Evolutionary conservation across 2,329 filamentous ascomycete genomes (phyloP).

Genomic region (Fusarium concolor): DNA sequence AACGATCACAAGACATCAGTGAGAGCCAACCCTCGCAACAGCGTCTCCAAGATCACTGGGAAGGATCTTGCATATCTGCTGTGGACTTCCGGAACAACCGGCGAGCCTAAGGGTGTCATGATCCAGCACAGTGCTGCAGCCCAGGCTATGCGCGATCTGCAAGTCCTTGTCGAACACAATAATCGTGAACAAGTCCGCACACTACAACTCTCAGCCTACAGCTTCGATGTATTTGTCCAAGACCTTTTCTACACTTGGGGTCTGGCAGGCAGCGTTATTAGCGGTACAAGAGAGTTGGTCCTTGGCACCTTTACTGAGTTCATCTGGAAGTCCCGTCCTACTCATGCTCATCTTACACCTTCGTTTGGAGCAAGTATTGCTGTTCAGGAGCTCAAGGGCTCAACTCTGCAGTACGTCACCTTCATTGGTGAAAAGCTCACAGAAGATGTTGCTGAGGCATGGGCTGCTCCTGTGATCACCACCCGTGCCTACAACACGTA

Average conservation of each 20-base stretch:
- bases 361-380: slow-evolving; percentile 28
- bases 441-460: slow-evolving; percentile 24
- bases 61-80: slow-evolving; percentile 20
- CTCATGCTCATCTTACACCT: slow-evolving; percentile 24
- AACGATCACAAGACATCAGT: background rate
- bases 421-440: slow-evolving; percentile 30
- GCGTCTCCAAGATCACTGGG: background rate
- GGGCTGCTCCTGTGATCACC: slow-evolving; percentile 18
- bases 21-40: background rate
- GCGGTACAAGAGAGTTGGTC: slow-evolving; percentile 17
- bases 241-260: slow-evolving; percentile 30
- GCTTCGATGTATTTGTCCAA: slow-evolving; percentile 32
- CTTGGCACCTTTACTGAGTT: slow-evolving; percentile 27
- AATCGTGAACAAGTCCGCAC: slow-evolving; percentile 20
- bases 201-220: slow-evolving; percentile 19
- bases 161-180: slow-evolving; percentile 26
- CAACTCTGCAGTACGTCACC: slow-evolving; percentile 19
- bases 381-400: slow-evolving; percentile 18
- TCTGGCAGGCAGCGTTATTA: slow-evolving; percentile 9
- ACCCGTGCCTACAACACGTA: slow-evolving; percentile 28
- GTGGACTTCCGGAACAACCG: slow-evolving; percentile 26
- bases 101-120: slow-evolving; percentile 32
- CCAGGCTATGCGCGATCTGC: slow-evolving; percentile 22
- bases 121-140: slow-evolving; percentile 23
- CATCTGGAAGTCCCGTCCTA: slow-evolving; percentile 24